Evolutionary conservation across 805 yeast species (phyloP).

Genomic region (Teunomyces pallodes): DNA sequence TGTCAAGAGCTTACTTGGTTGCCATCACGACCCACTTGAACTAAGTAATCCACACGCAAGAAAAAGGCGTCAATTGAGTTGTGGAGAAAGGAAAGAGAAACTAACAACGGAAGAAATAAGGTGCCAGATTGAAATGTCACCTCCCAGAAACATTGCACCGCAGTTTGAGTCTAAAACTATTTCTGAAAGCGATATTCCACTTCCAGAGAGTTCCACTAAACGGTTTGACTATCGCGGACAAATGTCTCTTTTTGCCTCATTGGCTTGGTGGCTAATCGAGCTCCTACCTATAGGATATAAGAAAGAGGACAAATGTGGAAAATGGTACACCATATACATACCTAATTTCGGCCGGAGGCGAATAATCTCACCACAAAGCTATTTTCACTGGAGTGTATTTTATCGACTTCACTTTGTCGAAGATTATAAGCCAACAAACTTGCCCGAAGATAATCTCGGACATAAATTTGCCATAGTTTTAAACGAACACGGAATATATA

Average conservation of each 20-base stretch:
- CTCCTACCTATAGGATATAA: slow-evolving; percentile 56
- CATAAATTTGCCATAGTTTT: slow-evolving; percentile 16
- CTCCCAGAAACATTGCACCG: neutral
- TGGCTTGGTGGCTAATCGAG: slow-evolving; percentile 64
- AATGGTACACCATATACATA: slow-evolving; percentile 47
- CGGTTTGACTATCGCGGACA: slow-evolving; percentile 42
- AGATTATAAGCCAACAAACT: slow-evolving; percentile 42
- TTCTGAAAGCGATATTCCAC: neutral
- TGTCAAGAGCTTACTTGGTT: slow-evolving; percentile 42
- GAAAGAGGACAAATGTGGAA: slow-evolving; percentile 44
- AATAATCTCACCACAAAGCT: slow-evolving; percentile 45
- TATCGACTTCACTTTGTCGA: slow-evolving; percentile 50
- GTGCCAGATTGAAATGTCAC: slow-evolving; percentile 6
- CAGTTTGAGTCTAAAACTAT: neutral
- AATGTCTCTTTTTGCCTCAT: slow-evolving; percentile 16
- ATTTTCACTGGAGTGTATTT: slow-evolving; percentile 62
- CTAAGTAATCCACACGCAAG: slow-evolving; percentile 6
- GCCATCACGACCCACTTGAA: slow-evolving; percentile 51
- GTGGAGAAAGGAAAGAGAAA: neutral
- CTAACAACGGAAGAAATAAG: slow-evolving; percentile 6
- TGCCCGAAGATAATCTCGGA: slow-evolving; percentile 18
- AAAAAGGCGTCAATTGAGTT: neutral
- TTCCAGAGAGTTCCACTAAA: slow-evolving; percentile 11
- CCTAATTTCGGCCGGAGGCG: slow-evolving; percentile 60
- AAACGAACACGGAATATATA: slow-evolving; percentile 6